A percentile compares a stretch with the other conserved stretches of the same genome.
These are phyloP conservation scores for Verticillium alfalfae DNA, from an alignment of 2,329 filamentous ascomycete genomes.

Conservation along the genomic window DNA sequence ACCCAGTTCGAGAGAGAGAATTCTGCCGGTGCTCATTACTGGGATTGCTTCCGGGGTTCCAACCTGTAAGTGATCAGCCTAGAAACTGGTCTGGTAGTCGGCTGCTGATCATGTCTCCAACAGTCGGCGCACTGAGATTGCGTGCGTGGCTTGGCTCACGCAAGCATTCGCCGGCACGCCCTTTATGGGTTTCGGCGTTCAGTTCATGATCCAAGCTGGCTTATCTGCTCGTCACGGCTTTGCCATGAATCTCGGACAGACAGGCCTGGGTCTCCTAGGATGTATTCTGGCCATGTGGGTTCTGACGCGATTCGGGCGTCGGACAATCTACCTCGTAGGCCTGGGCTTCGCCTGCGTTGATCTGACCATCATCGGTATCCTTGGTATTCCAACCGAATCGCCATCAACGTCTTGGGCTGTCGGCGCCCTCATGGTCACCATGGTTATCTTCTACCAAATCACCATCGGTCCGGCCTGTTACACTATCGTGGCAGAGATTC, in stretches of 20 bases:
- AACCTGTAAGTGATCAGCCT: slow-evolving; percentile 22
- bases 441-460: slow-evolving; percentile 20
- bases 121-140: slow-evolving; percentile 30
- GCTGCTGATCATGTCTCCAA: slow-evolving; percentile 16
- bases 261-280: slow-evolving; percentile 29
- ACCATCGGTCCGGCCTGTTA: slow-evolving; percentile 27
- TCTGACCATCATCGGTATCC: slow-evolving; percentile 22
- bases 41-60: slow-evolving; percentile 34
- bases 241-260: slow-evolving; percentile 23
- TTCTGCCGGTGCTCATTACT: slow-evolving; percentile 25
- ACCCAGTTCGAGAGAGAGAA: slow-evolving; percentile 27
- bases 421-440: slow-evolving; percentile 18
- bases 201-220: slow-evolving; percentile 27
- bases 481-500: slow-evolving; percentile 24
- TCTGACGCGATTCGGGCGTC: slow-evolving; percentile 32
- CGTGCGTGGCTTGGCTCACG: slow-evolving; percentile 21
- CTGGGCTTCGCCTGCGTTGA: slow-evolving; percentile 26
- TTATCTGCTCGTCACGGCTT: slow-evolving; percentile 16
- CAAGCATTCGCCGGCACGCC: slow-evolving; percentile 20
- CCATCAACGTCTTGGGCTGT: slow-evolving; percentile 24
- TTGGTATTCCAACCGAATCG: slow-evolving; percentile 14
- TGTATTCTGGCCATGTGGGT: slow-evolving; percentile 33
- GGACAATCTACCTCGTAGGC: slow-evolving; percentile 32
- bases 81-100: not conserved
- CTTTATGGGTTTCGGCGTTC: slow-evolving; percentile 27